Conservation (phyloP, 805 yeast species). For the Candida incommunis region DNA sequence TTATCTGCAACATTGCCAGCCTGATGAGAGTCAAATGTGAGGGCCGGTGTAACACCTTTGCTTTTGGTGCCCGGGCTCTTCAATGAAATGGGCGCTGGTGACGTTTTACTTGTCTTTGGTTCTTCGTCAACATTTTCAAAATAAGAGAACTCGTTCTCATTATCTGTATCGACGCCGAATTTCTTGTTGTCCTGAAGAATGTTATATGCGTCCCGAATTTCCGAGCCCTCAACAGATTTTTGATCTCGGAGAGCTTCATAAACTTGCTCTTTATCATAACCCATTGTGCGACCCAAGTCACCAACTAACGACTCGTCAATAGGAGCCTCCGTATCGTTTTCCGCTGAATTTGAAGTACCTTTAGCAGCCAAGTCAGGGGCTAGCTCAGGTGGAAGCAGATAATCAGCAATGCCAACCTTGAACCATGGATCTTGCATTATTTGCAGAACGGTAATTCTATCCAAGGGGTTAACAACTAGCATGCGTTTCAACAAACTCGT, state of each 20-base stretch:
- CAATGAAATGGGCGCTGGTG: conserved; percentile 2
- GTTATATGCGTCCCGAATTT: conserved; percentile 73
- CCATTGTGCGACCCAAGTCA: conserved; percentile 72
- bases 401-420: conserved; percentile 63
- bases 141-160: neutral
- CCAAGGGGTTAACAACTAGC: conserved; percentile 90
- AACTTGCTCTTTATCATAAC: conserved; percentile 76
- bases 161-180: conserved; percentile 5
- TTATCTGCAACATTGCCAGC: conserved; percentile 29
- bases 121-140: conserved; percentile 1
- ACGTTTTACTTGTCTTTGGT: neutral
- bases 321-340: conserved; percentile 13
- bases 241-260: conserved; percentile 39
- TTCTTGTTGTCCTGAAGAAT: conserved; percentile 60
- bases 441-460: conserved; percentile 84
- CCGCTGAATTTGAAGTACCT: conserved; percentile 9
- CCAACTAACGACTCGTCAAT: conserved; percentile 64
- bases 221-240: conserved; percentile 29
- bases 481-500: conserved; percentile 68
- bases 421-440: conserved; percentile 94
- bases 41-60: conserved; percentile 22
- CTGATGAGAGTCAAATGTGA: conserved; percentile 25
- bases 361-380: conserved; percentile 7
- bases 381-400: conserved; percentile 47
- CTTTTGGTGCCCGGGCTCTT: conserved; percentile 5